Evolutionary conservation across 1,284 basidiomycete species (phyloP), one percentile per base, ranked within the genome.

Genomic region (Hortiboletus rubellus): DNA sequence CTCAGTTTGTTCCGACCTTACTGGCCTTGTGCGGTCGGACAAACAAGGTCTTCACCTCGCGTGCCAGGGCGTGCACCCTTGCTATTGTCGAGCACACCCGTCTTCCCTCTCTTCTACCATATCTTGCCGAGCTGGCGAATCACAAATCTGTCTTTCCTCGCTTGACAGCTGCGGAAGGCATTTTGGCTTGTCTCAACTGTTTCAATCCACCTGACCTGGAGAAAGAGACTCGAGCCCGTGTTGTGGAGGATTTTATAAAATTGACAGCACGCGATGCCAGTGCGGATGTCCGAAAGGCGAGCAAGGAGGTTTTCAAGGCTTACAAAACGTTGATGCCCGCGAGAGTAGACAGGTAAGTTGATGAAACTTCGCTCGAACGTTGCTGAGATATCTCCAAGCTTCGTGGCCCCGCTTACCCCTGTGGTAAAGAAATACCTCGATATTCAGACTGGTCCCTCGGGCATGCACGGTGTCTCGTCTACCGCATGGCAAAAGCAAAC

Each of bases 371-470:
- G 10, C 15, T 46, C 42, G 12, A 45, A 22, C 49, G 15, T 40
- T 33, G 38, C 52, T 59, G 36, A 62, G 27, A 46, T 41, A 36
- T 38, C 30, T 14, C 52, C 22, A 62, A 93, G 92, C 47, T 92
- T 94, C 65, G 80, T 82, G 15, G 78, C 78, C 5, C 90, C 90
- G 6, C 78, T 94, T 22, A 87, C 88, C 3, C 91, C 92, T 5
- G 87, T 83, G 2, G 84, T 85, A 54, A 86, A 81, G 64, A 91
- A 91, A 71, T 92, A 92, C 69, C 82, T 94, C 4, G 84, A 89
- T 59, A 78, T 93, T 50, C 80, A 79, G 57, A 27, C 65, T 3
- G 68, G 73, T 6, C 57, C 61, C 18, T 46, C 44, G 1, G 51
- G 51, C 5, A 31, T 8, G 9, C 52, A 48, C 17, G 30, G 31